Evolutionary conservation across 2,329 filamentous ascomycete genomes (phyloP).

Genomic region (Cadophora sp.): DNA sequence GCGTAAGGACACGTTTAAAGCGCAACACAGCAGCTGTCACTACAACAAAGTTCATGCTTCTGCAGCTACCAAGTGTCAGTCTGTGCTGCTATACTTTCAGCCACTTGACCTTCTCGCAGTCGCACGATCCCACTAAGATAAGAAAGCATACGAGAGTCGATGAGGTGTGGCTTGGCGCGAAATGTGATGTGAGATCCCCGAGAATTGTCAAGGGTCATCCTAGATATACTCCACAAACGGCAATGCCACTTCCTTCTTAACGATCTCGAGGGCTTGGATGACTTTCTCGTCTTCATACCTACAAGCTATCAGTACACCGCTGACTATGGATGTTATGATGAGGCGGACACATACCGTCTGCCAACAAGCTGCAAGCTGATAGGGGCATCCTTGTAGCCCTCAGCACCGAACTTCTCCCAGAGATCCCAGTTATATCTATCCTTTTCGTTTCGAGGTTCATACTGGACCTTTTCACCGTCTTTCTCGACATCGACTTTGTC

Average conservation of each 20-base stretch:
- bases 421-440: slow-evolving; percentile 44
- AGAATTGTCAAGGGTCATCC: slow-evolving; percentile 2
- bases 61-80: not conserved
- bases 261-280: slow-evolving; percentile 44
- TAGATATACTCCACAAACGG: slow-evolving; percentile 42
- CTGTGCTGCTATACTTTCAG: slow-evolving; percentile 4
- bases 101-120: slow-evolving; percentile 17
- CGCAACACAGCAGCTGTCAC: slow-evolving; percentile 5
- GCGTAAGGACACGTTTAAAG: slow-evolving; percentile 4
- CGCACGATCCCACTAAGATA: not conserved
- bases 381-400: slow-evolving; percentile 49
- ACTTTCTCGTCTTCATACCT: slow-evolving; percentile 49
- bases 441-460: slow-evolving; percentile 43
- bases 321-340: not conserved
- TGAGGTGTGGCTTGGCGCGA: not conserved
- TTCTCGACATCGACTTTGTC: slow-evolving; percentile 44
- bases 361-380: slow-evolving; percentile 50
- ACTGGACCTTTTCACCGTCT: slow-evolving; percentile 38
- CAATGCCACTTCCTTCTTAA: slow-evolving; percentile 44
- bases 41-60: not conserved
- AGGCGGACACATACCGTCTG: slow-evolving; percentile 35
- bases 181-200: slow-evolving; percentile 15
- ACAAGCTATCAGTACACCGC: slow-evolving; percentile 25
- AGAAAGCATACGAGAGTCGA: not conserved
- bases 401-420: slow-evolving; percentile 46